Conservation (phyloP, 768 basidiomycete genomes). For the Tricholoma saponaceum region DNA sequence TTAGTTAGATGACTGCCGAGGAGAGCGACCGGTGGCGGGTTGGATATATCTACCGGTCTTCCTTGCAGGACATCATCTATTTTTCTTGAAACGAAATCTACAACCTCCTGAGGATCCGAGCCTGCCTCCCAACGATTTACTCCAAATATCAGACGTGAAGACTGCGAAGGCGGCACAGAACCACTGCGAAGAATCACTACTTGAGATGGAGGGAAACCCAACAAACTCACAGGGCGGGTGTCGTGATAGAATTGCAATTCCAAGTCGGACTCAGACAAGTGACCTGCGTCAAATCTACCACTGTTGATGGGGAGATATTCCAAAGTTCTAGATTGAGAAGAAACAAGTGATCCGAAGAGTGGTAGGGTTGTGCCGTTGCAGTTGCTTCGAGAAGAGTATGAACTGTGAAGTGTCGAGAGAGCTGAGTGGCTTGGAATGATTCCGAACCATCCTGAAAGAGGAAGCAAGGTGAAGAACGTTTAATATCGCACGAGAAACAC, state of each 20-base stretch:
- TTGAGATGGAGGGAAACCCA: slow-evolving; percentile 4
- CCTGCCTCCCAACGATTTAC: slow-evolving; percentile 34
- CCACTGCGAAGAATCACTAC: slow-evolving; percentile 27
- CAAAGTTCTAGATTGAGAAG: slow-evolving; percentile 51
- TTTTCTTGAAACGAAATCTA: slow-evolving; percentile 48
- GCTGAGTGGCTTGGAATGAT: slow-evolving; percentile 55
- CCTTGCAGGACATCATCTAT: slow-evolving; percentile 50
- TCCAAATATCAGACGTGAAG: slow-evolving; percentile 40
- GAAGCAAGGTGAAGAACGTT: neutral
- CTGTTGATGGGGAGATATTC: slow-evolving; percentile 39
- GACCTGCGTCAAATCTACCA: slow-evolving; percentile 52
- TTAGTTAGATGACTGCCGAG: slow-evolving; percentile 41
- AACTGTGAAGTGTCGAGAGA: slow-evolving; percentile 56
- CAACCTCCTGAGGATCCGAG: slow-evolving; percentile 36
- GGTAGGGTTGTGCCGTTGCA: slow-evolving; percentile 47
- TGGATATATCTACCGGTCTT: slow-evolving; percentile 27
- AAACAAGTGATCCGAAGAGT: slow-evolving; percentile 45
- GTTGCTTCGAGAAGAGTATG: slow-evolving; percentile 53
- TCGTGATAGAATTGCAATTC: slow-evolving; percentile 43
- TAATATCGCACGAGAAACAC: neutral
- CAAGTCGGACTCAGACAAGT: slow-evolving; percentile 68
- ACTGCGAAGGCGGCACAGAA: slow-evolving; percentile 43
- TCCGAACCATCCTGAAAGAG: slow-evolving; percentile 39
- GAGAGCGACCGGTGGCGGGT: slow-evolving; percentile 55
- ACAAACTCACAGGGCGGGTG: slow-evolving; percentile 39